Conservation (phyloP, 441 rosid genomes). For the Rhodomyrtus psidioides region DNA sequence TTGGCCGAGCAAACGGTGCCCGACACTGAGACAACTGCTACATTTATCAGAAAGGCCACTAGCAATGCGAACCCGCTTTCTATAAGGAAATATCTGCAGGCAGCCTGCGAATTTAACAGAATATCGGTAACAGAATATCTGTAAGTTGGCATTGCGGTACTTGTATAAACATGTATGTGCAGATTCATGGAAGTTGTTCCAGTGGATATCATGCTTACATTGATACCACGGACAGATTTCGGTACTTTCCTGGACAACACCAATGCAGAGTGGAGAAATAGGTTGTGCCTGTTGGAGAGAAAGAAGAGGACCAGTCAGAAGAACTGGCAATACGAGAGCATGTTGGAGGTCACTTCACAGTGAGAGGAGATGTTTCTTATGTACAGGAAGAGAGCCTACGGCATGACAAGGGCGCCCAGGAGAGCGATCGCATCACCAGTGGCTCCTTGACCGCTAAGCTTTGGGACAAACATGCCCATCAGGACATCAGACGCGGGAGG, state of each 20-base stretch:
- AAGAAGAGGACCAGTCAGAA: background rate
- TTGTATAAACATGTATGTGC: background rate
- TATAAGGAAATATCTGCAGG: conserved; percentile 47
- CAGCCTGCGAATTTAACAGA: conserved; percentile 23
- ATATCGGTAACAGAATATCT: background rate
- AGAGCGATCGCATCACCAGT: conserved; percentile 60
- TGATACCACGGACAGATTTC: background rate
- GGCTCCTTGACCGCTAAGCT: conserved; percentile 45
- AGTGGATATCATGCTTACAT: background rate
- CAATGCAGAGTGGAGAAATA: conserved; percentile 21
- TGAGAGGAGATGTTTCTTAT: background rate
- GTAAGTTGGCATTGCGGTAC: conserved; percentile 25
- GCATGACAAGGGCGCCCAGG: conserved; percentile 66
- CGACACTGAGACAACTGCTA: conserved; percentile 42
- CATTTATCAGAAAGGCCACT: conserved; percentile 54
- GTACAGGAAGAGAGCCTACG: conserved; percentile 22
- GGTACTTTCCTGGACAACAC: background rate
- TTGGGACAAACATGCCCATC: conserved; percentile 59
- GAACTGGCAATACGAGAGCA: background rate
- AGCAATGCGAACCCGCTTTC: conserved; percentile 65
- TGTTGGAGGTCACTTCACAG: background rate
- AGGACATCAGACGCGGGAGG: conserved; percentile 44
- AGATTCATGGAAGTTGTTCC: background rate
- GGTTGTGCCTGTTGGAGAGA: conserved; percentile 37
- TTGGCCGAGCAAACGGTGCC: conserved; percentile 35